phyloP scores from a whole-genome alignment of 192 early-diverging fungal genomes.

The Coemansia sp. region DNA sequence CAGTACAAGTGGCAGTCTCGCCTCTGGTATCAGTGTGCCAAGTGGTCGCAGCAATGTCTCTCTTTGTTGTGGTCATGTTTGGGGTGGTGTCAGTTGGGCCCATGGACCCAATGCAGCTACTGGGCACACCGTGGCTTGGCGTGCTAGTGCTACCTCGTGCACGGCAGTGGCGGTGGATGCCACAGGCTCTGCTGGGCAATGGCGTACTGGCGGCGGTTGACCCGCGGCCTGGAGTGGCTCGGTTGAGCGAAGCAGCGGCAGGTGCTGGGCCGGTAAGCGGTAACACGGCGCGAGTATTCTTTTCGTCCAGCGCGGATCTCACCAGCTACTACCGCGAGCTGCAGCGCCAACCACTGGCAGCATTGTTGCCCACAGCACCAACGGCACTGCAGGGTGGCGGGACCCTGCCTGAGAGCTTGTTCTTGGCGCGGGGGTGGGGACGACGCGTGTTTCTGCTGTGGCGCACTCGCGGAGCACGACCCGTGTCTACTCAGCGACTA shows the following conservation, averaged over 20 bases:
- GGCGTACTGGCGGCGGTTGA: constrained; percentile 17
- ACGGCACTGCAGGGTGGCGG: constrained; percentile 17
- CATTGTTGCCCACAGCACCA: constrained; percentile 8
- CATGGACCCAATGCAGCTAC: constrained; percentile 34
- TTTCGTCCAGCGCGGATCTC: constrained; percentile 46
- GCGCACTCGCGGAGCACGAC: not conserved
- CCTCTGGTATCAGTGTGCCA: constrained; percentile 34
- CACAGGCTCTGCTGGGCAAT: constrained; percentile 19
- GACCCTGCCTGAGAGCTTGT: constrained; percentile 27
- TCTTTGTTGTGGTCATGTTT: constrained; percentile 49
- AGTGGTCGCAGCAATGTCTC: constrained; percentile 25
- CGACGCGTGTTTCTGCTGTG: constrained; percentile 39
- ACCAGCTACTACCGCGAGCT: constrained; percentile 43
- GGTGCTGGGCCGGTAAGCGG: constrained; percentile 16
- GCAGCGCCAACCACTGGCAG: constrained; percentile 18
- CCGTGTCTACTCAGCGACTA: constrained; percentile 20
- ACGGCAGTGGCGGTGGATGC: constrained; percentile 43
- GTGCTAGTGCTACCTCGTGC: constrained; percentile 22
- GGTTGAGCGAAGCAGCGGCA: not conserved
- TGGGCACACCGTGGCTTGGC: constrained; percentile 16
- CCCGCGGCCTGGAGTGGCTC: constrained; percentile 7
- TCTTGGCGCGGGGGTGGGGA: constrained; percentile 33
- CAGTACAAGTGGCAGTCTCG: constrained; percentile 22
- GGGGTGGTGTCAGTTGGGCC: constrained; percentile 39
- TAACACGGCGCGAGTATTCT: constrained; percentile 37